Percentiles rank a stretch among this genome's conserved stretches.
Conservation (phyloP, 2,329 filamentous ascomycete species). For the Xylariales sp. region DNA sequence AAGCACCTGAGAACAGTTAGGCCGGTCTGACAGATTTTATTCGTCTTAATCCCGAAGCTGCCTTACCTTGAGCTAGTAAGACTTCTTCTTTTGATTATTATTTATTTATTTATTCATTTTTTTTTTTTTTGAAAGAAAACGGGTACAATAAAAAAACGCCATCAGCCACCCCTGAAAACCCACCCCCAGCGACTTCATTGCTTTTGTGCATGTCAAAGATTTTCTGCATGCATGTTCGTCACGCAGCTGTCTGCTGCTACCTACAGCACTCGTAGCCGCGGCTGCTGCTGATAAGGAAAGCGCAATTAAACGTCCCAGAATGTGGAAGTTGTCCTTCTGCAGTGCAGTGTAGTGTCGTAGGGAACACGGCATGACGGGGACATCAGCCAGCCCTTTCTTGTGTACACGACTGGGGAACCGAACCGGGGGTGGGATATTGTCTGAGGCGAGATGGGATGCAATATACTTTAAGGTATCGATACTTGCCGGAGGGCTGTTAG, state of each 20-base stretch:
- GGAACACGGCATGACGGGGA: constrained; percentile 20
- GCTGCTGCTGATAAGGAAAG: constrained; percentile 9
- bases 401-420: constrained; percentile 13
- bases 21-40: constrained; percentile 26
- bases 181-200: background rate
- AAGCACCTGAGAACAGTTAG: background rate
- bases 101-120: no score
- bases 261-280: constrained; percentile 8
- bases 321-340: background rate
- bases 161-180: background rate
- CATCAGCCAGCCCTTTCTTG: constrained; percentile 7
- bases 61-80: background rate
- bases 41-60: constrained; percentile 1
- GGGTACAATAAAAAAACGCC: constrained; percentile 18
- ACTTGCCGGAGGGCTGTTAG: constrained; percentile 10
- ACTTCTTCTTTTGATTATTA: no score
- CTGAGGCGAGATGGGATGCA: constrained; percentile 7
- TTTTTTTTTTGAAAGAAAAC: constrained; percentile 23
- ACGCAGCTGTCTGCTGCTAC: constrained; percentile 6
- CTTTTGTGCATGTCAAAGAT: constrained; percentile 29
- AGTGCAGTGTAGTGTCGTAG: background rate
- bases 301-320: constrained; percentile 16
- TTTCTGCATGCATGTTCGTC: constrained; percentile 31
- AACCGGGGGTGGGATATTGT: background rate
- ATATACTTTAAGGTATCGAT: constrained; percentile 20